A percentile compares a stretch with the other conserved stretches of the same genome.
phyloP scores from a whole-genome alignment of 1,284 basidiomycete genomes.

The Hemileia vastatrix region DNA sequence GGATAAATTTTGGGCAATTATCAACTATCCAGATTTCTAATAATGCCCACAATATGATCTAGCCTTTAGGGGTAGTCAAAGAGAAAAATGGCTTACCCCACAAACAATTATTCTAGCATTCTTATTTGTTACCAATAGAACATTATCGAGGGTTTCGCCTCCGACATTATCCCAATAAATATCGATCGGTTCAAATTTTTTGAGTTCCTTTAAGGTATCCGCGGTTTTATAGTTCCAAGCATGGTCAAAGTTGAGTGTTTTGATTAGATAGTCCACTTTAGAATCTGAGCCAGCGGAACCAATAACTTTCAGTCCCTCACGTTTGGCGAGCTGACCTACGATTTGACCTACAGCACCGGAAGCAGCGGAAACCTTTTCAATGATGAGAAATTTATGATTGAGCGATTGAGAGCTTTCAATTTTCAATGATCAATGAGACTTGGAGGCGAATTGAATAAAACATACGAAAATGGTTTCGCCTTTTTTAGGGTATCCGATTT shows the following conservation, averaged over 20 bases:
- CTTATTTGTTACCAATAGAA: neutral
- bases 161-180: slow-evolving; percentile 36
- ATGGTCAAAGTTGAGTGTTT: slow-evolving; percentile 45
- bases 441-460: neutral
- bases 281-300: slow-evolving; percentile 47
- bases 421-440: no score
- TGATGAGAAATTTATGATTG: neutral
- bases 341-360: slow-evolving; percentile 40
- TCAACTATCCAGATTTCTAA: neutral
- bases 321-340: slow-evolving; percentile 47
- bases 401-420: no score
- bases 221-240: slow-evolving; percentile 35
- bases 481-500: neutral
- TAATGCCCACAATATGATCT: neutral
- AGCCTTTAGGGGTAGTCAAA: neutral
- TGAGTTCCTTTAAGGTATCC: slow-evolving; percentile 28
- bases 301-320: slow-evolving; percentile 46
- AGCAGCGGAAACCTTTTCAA: slow-evolving; percentile 31
- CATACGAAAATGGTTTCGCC: slow-evolving; percentile 25
- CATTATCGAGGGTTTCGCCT: slow-evolving; percentile 26
- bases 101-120: neutral
- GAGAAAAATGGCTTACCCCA: neutral
- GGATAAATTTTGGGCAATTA: neutral
- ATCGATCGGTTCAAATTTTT: slow-evolving; percentile 33
- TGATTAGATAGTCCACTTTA: slow-evolving; percentile 46